phyloP scores from a whole-genome alignment of 495 filamentous ascomycete species.

The Aspergillus affinis region DNA sequence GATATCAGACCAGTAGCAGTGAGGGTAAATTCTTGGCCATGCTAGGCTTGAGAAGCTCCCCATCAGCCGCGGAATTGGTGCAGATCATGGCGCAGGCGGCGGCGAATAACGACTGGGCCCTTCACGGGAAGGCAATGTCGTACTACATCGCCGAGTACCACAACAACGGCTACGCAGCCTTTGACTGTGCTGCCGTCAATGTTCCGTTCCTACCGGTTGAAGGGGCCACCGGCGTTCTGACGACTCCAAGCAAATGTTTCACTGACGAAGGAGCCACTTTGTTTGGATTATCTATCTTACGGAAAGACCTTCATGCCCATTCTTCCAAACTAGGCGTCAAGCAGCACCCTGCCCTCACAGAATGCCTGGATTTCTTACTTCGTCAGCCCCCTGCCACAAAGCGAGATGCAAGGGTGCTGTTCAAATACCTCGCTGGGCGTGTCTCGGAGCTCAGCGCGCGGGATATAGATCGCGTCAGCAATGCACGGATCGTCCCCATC shows the following conservation, averaged over 20 bases:
- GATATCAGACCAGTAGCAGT: conserved; percentile 55
- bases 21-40: conserved; percentile 72
- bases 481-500: conserved; percentile 71
- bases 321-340: conserved; percentile 80
- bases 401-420: conserved; percentile 65
- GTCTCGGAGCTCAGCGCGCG: conserved; percentile 66
- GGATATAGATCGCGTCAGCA: conserved; percentile 56
- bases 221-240: conserved; percentile 55
- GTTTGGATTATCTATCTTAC: conserved; percentile 76
- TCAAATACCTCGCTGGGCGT: conserved; percentile 78
- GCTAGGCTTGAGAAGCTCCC: conserved; percentile 70
- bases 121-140: conserved; percentile 66
- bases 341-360: conserved; percentile 70
- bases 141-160: conserved; percentile 83
- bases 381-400: conserved; percentile 65
- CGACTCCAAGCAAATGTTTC: conserved; percentile 75
- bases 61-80: conserved; percentile 68
- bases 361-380: conserved; percentile 69
- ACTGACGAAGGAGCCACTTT: conserved; percentile 73
- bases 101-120: conserved; percentile 49
- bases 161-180: conserved; percentile 66
- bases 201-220: conserved; percentile 74
- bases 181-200: conserved; percentile 53
- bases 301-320: conserved; percentile 69
- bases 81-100: conserved; percentile 67